Conservation (phyloP, 2,329 filamentous ascomycete genomes). For the Gremmenia infestans region DNA sequence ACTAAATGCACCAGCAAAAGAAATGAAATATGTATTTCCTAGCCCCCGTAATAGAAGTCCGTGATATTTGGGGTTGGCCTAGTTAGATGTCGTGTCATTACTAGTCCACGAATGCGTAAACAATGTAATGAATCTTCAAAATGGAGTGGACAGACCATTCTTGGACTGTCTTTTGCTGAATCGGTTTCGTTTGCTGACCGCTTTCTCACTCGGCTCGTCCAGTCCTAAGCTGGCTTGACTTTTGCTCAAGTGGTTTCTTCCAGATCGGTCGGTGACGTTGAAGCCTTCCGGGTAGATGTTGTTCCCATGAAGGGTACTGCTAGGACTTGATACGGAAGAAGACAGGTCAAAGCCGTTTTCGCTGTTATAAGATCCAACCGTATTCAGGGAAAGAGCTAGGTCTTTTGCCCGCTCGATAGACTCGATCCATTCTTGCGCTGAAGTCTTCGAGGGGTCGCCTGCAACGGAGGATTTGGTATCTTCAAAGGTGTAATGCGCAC, state of each 20-base stretch:
- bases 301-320: constrained; percentile 61
- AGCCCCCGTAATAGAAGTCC: background rate
- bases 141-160: constrained; percentile 86
- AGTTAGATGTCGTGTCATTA: background rate
- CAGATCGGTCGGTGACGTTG: constrained; percentile 47
- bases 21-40: constrained; percentile 13
- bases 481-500: constrained; percentile 90
- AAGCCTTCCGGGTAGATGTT: constrained; percentile 49
- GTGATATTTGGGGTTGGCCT: background rate
- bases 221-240: constrained; percentile 40
- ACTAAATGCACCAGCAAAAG: constrained; percentile 32
- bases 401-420: constrained; percentile 82
- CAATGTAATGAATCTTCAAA: constrained; percentile 44
- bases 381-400: constrained; percentile 69
- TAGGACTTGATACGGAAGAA: constrained; percentile 68
- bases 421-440: constrained; percentile 89
- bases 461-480: constrained; percentile 70
- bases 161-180: constrained; percentile 94
- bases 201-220: constrained; percentile 31
- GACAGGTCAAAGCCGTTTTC: constrained; percentile 66
- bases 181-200: constrained; percentile 51
- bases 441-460: constrained; percentile 58
- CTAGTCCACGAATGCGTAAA: background rate
- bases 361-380: constrained; percentile 58
- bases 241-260: constrained; percentile 55